Percentiles rank a stretch among this genome's conserved stretches.
phyloP scores from a whole-genome alignment of 306 rosid genomes.

The Dalbergia cochinchinensis region DNA sequence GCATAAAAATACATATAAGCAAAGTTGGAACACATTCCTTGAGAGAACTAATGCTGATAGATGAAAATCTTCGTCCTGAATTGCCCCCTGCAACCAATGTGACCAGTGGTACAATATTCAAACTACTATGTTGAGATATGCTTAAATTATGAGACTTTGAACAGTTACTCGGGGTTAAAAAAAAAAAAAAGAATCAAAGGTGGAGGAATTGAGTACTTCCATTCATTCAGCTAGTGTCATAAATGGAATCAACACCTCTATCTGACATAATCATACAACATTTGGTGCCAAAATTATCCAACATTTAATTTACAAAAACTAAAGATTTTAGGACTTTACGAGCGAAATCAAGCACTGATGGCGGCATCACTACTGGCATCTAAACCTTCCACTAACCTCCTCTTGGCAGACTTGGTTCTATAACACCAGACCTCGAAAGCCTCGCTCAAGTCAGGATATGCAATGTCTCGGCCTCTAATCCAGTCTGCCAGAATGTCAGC shows the following conservation, averaged over 20 bases:
- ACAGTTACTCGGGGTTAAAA: neutral
- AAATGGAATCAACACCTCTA: conserved; percentile 25
- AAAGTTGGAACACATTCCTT: no score
- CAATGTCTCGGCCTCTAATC: conserved; percentile 69
- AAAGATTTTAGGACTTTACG: neutral
- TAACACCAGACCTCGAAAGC: conserved; percentile 97
- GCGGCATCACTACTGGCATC: conserved; percentile 54
- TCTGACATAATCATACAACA: conserved; percentile 34
- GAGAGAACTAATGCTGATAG: no score
- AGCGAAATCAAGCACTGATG: conserved; percentile 48
- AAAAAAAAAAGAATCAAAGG: neutral
- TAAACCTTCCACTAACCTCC: conserved; percentile 78
- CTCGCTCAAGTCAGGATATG: conserved; percentile 84
- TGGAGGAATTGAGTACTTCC: conserved; percentile 14
- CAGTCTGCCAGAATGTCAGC: conserved; percentile 92
- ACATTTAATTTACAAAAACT: neutral
- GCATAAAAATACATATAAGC: no score
- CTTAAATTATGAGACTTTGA: neutral
- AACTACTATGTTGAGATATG: neutral
- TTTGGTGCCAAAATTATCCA: conserved; percentile 6
- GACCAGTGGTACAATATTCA: no score
- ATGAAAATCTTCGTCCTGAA: no score
- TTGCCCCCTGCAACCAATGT: no score
- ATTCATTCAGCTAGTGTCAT: conserved; percentile 15
- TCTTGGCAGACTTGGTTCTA: conserved; percentile 87